phyloP scores from a whole-genome alignment of 176 grass and related monocot species.

The Dendrocalamus sinicus region DNA sequence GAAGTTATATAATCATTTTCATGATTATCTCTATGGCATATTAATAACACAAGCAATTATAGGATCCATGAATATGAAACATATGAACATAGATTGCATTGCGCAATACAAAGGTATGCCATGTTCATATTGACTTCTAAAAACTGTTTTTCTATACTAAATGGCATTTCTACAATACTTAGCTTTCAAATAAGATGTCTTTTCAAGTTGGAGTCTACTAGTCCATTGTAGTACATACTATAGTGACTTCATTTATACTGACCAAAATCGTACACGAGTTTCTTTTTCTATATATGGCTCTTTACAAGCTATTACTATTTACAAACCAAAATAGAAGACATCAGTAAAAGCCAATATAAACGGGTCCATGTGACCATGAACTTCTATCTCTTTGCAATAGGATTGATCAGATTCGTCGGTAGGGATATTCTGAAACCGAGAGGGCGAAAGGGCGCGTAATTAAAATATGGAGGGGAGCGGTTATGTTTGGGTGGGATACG shows the following conservation, averaged over 20 bases:
- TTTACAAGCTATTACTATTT: no score
- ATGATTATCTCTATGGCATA: no score
- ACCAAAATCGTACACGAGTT: no score
- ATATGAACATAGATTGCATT: not conserved
- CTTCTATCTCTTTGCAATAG: not conserved
- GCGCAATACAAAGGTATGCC: not conserved
- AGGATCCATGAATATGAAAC: not conserved
- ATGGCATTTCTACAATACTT: no score
- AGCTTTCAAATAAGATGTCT: no score
- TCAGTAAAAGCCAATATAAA: no score
- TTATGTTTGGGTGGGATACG: not conserved
- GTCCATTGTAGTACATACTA: fast-evolving
- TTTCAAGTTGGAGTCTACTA: no score
- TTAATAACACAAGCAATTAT: not conserved
- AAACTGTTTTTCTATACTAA: no score
- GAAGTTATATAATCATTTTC: no score
- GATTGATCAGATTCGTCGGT: not conserved
- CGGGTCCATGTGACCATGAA: not conserved
- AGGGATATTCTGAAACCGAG: constrained; percentile 1
- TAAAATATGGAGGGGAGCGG: constrained; percentile 20
- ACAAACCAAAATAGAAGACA: no score
- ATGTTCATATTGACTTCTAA: no score
- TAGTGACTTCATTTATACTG: no score
- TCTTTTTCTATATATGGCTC: fast-evolving
- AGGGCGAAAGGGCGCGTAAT: constrained; percentile 1